Evolutionary conservation across 2,329 filamentous ascomycete genomes (phyloP).

Genomic region (Amauroascus niger): DNA sequence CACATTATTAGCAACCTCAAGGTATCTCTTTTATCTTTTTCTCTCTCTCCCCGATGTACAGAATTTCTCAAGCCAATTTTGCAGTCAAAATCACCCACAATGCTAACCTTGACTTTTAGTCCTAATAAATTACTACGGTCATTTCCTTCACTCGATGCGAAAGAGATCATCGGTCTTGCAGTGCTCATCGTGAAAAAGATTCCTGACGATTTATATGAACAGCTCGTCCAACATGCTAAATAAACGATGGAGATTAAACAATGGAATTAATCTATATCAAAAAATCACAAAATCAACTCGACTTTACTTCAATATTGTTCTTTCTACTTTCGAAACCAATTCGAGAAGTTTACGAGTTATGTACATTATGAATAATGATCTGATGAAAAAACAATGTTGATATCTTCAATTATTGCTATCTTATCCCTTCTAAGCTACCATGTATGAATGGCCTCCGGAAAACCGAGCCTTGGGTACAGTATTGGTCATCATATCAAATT

Average conservation of each 20-base stretch:
- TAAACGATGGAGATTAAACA: constrained; percentile 14
- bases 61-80: too few relatives aligned
- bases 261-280: not conserved
- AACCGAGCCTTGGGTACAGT: too few relatives aligned
- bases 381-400: constrained; percentile 3
- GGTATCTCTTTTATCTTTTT: constrained; percentile 44
- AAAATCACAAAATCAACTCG: not conserved
- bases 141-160: constrained; percentile 73
- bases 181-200: constrained; percentile 83
- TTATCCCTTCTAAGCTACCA: too few relatives aligned
- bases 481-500: too few relatives aligned
- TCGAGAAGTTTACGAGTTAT: not conserved
- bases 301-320: not conserved
- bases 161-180: constrained; percentile 73
- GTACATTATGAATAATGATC: constrained; percentile 9
- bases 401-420: not conserved
- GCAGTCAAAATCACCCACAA: not conserved
- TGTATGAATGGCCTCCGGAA: too few relatives aligned
- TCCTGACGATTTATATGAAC: constrained; percentile 78
- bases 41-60: too few relatives aligned
- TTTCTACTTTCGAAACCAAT: not conserved
- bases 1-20: constrained; percentile 70
- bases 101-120: constrained; percentile 40
- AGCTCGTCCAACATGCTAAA: constrained; percentile 76
- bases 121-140: constrained; percentile 87